These are phyloP conservation scores for Halenospora varia DNA, from an alignment of 495 filamentous ascomycete species.

Conservation along the genomic window DNA sequence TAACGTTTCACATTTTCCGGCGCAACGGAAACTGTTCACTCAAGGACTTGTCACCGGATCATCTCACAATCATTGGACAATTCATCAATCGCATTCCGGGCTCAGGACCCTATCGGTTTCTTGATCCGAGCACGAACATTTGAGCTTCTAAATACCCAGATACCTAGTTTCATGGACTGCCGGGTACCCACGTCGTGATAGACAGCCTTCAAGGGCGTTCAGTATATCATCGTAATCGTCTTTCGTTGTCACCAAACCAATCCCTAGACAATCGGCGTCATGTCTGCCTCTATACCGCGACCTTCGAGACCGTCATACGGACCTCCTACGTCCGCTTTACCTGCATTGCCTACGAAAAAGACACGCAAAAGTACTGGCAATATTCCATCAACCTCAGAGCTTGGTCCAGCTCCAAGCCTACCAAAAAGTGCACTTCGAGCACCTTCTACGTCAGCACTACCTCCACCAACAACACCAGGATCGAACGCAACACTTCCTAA, in stretches of 20 bases:
- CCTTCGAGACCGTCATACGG: slow-evolving; percentile 44
- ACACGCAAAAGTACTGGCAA: slow-evolving; percentile 56
- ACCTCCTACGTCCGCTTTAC: slow-evolving; percentile 61
- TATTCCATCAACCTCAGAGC: slow-evolving; percentile 42
- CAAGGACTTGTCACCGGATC: not conserved
- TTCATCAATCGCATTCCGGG: not conserved
- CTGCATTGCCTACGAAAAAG: slow-evolving; percentile 67
- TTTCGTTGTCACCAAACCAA: not conserved
- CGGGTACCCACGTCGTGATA: slow-evolving; percentile 5
- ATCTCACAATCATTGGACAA: slow-evolving; percentile 15
- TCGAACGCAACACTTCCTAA: slow-evolving; percentile 38
- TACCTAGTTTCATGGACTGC: slow-evolving; percentile 23
- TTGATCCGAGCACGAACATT: slow-evolving; percentile 8
- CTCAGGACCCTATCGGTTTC: slow-evolving; percentile 1
- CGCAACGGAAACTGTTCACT: slow-evolving; percentile 9
- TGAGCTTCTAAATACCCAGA: slow-evolving; percentile 8
- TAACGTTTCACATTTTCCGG: slow-evolving; percentile 19
- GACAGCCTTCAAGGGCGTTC: slow-evolving; percentile 4
- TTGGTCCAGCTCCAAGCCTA: slow-evolving; percentile 38
- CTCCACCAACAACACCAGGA: slow-evolving; percentile 34
- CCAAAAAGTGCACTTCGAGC: slow-evolving; percentile 57
- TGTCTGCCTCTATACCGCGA: slow-evolving; percentile 64
- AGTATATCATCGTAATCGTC: slow-evolving; percentile 9
- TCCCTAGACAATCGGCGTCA: slow-evolving; percentile 24
- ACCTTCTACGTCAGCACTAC: slow-evolving; percentile 49